These are phyloP conservation scores for Stromatinia cepivora DNA, from an alignment of 2,329 filamentous ascomycete genomes.

Conservation along the genomic window DNA sequence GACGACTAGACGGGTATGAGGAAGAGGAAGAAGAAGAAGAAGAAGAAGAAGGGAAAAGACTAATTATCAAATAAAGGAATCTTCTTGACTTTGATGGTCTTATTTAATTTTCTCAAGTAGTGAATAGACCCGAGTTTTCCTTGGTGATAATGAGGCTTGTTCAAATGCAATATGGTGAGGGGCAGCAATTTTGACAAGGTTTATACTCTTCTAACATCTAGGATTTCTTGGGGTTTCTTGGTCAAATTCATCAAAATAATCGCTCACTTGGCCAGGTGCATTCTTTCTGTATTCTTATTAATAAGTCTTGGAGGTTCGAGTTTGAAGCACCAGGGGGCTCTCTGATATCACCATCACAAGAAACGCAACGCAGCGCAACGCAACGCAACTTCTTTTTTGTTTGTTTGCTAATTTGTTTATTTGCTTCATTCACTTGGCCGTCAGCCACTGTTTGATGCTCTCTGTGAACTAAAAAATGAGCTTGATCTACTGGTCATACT, in stretches of 20 bases:
- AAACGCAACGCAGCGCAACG: neutral
- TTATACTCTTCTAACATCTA: slow-evolving; percentile 9
- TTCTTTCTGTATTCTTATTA: neutral
- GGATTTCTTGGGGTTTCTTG: slow-evolving; percentile 10
- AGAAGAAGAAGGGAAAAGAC: neutral
- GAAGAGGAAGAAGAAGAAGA: neutral
- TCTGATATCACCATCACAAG: slow-evolving; percentile 3
- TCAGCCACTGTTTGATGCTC: slow-evolving; percentile 1
- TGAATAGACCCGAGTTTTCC: slow-evolving; percentile 18
- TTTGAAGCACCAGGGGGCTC: neutral
- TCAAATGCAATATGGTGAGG: slow-evolving; percentile 8
- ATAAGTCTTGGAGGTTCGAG: slow-evolving; percentile 1
- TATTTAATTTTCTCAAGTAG: neutral
- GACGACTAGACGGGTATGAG: neutral
- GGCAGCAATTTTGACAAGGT: slow-evolving; percentile 11
- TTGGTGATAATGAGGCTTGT: neutral
- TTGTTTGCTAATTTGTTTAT: neutral
- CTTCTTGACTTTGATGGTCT: neutral
- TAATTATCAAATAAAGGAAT: neutral
- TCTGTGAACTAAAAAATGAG: neutral
- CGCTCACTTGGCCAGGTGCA: neutral
- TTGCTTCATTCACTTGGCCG: neutral
- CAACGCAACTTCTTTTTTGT: neutral
- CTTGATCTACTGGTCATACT: neutral
- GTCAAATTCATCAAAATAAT: neutral